Evolutionary conservation across 257 asterid species (phyloP), one percentile per base, ranked within the genome.

Genomic region (Fraxinus americana): DNA sequence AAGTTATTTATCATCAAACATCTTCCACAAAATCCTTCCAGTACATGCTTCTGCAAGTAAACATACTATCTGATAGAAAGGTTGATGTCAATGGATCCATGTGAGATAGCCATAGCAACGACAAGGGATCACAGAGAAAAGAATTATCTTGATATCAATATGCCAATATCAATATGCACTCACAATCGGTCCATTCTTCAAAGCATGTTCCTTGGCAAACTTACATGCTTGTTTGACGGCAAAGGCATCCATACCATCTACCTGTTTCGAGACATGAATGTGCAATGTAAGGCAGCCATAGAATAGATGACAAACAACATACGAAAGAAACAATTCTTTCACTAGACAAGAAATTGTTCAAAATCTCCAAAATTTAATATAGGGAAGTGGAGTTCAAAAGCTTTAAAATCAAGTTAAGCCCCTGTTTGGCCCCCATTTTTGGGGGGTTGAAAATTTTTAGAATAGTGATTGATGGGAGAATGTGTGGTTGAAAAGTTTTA

Each of bases 201-300:
- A 78, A 78, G 82, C 98, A 38, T 95, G 89, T 83, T 95, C 96
- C 94, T 95, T 95, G 19, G 99, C 99, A 76, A 95, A 95, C 87
- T 86, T 87, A 91, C 98, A 93, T 14, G 98, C 99, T 84, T 92
- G 97, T 88, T 95, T 95, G 69, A 95, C 99, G 71, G 99, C 99
- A 83, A 93, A 83, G 78, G 74, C 99, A 88, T 93, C 98, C 99
- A 95, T 95, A 65, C 99, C 99, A 89, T 95, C 99, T 77, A 95
- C 97, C 99, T 95, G 87, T 80, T 75, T 76, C 74, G 65, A 8
- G 74, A 72, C 23, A 71, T 45, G 70, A 38, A 48, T 5, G 63
- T 16, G 59, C 21, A 48, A 71, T 35, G 63, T 36, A 66, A 71
- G 63, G 71, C 35, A 30, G 71, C 48, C 69, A 81, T 25, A 23